Base-by-base conservation (phyloP, 164 flowering plant species). In the Nymphaea colorata region DNA sequence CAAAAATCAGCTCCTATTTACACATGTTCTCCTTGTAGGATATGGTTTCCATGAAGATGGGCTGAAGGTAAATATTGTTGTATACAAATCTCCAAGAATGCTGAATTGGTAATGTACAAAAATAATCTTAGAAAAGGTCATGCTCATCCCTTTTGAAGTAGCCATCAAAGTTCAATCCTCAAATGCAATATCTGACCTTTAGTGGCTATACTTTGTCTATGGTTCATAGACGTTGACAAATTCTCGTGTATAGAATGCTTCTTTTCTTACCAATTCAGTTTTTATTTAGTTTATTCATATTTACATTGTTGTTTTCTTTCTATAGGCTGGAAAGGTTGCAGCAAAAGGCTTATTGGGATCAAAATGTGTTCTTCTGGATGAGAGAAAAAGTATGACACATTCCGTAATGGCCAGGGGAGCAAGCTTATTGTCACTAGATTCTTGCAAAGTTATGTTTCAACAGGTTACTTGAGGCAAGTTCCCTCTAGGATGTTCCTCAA, bases 31-130 rank as follows among this genome's bases (percentile, higher is more conserved):
- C 36, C 41, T 25, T 76, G 68, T 83, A 92, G 98, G 98, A 60
- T 87, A 84, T 79, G 98, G 98, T 15, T 92, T 92, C 73, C 98
- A 92, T 72, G 98, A 92, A 73, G 96, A 92, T 76, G 98, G 98
- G 70, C 65, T 87, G 25, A 90, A 90, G 98, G 96, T 88, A 81
- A 41, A 17, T 6, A 44, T 36, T 18, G 2, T 47, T 47, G 3
- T 2, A 6, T 47, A 25, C 55, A 47, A 47, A 14, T 6, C 55
- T 6, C 12, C 55, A 4, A 6, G 12, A 7, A 7, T 47, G 7
- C 3, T 47, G 55, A 14, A 25, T 47, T 47, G 55, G 12, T 47
- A 6, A 47, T 47, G 12, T 47, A 47, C 3, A 1, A 25, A 0
- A 25, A 25, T 25, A 25, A 25, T 25, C 36, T 25, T 25, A 25